Base-by-base conservation (phyloP, 148 eudicot species). In the Simmondsia chinensis region DNA sequence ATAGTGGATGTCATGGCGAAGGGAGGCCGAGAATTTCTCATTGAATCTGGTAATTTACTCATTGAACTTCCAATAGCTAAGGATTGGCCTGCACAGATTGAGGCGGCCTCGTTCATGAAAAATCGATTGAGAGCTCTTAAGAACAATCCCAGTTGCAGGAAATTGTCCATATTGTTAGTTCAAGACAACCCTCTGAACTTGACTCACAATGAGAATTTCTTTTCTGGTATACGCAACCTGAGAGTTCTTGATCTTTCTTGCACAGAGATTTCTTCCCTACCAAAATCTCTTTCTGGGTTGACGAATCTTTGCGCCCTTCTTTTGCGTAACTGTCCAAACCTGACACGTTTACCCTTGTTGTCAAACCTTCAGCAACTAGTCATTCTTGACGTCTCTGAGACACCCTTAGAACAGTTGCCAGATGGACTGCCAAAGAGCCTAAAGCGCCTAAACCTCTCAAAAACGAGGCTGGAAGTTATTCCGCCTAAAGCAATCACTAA, bases 81-180 rank as follows among this genome's bases (percentile, higher is more conserved):
- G 3, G 47, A 31, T 11, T 66, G 71, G 71, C 56, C 65, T 12
- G 1, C 4, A 11, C 26, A 59, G n/a, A 28, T 46, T 2, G 60
- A 59, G 43, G 46, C 60, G 35, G 65, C 60, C n/a, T 65, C 71
- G 4, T 59, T 65, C 20, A 46, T 65, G 46, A 46, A 42, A 5
- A 60, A 55, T 30, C 35, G 50, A 25, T 32, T 66, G 57, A 25
- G 18, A 17, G 43, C 18, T 18, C 35, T 66, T 37, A 22, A n/a
- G 5, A 50, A 13, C 43, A 19, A 36, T 13, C 71, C 71, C 4
- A 43, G 48, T 28, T 52, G 48, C 37, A 21, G 1, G 15, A 24
- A 28, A 4, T 34, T 65, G 4, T 46, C 71, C n/a, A 46, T 54
- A 1, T 39, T 66, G 19, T 26, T 60, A 18, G 39, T 66, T 3